phyloP scores from a whole-genome alignment of 306 rosid genomes.

The Ceratonia siliqua region DNA sequence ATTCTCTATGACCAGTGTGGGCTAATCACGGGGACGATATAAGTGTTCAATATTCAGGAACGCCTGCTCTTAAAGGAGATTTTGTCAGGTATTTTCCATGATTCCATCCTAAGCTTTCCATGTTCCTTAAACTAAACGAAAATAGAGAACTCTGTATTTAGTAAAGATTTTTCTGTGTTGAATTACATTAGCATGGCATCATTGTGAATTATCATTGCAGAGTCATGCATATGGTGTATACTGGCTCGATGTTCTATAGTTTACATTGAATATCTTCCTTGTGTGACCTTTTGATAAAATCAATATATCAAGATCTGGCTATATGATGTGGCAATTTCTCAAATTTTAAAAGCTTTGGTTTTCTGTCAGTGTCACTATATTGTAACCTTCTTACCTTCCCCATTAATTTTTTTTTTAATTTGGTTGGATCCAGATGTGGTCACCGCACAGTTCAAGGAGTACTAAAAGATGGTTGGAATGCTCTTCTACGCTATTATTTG shows the following conservation, averaged over 20 bases:
- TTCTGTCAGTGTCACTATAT: background rate
- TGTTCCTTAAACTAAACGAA: background rate
- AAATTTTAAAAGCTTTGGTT: background rate
- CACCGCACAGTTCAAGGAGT: slow-evolving; percentile 72
- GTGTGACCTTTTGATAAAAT: background rate
- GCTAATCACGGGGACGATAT: slow-evolving; percentile 89
- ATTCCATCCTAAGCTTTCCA: slow-evolving; percentile 10
- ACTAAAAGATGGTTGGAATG: slow-evolving; percentile 63
- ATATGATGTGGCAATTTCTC: background rate
- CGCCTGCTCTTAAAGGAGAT: slow-evolving; percentile 87
- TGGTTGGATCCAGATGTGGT: slow-evolving; percentile 62
- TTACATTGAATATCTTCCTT: background rate
- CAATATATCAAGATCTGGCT: background rate
- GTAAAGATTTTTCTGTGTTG: background rate
- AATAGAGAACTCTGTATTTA: background rate
- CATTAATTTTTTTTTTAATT: slow-evolving; percentile 11
- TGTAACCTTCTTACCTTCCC: background rate
- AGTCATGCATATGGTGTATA: background rate
- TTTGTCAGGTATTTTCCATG: slow-evolving; percentile 63
- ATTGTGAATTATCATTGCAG: background rate
- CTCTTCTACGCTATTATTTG: slow-evolving; percentile 75
- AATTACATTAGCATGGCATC: background rate
- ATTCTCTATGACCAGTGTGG: slow-evolving; percentile 64
- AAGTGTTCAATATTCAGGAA: slow-evolving; percentile 86
- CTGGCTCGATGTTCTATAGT: background rate